Percentiles rank a stretch among this genome's conserved stretches.
phyloP scores from a whole-genome alignment of 495 filamentous ascomycete species.

The Penicillium cinerascens region DNA sequence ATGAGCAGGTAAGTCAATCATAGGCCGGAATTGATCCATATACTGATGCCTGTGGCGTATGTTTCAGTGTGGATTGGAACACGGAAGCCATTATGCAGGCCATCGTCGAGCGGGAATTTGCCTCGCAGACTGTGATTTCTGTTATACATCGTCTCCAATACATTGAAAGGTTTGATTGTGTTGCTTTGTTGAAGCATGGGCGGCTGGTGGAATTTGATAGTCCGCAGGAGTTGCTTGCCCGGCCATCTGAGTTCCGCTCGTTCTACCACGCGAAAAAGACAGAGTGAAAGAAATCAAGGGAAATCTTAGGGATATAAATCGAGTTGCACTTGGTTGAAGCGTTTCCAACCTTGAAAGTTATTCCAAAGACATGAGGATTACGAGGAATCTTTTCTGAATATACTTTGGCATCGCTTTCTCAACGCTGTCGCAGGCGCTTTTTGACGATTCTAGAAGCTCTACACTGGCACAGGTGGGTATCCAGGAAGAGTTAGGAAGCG shows the following conservation, averaged over 20 bases:
- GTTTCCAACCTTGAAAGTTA: no score
- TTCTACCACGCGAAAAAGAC: slow-evolving; percentile 1
- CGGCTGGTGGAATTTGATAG: slow-evolving; percentile 2
- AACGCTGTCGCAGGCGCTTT: no score
- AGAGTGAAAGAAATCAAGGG: not conserved
- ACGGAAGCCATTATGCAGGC: slow-evolving; percentile 46
- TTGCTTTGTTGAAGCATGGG: slow-evolving; percentile 25
- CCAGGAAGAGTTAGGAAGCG: no score
- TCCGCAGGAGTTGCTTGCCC: not conserved
- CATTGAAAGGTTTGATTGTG: slow-evolving; percentile 38
- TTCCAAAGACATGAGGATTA: no score
- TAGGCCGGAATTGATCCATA: not conserved
- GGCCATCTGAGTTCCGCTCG: not conserved
- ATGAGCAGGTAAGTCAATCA: slow-evolving; percentile 20
- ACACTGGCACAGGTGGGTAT: no score
- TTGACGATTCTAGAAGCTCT: no score
- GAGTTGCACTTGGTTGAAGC: no score
- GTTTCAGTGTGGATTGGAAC: slow-evolving; percentile 38
- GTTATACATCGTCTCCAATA: slow-evolving; percentile 53
- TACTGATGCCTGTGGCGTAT: not conserved
- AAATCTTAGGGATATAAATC: no score
- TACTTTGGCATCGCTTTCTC: no score
- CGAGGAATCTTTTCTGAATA: no score
- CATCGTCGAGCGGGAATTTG: slow-evolving; percentile 49
- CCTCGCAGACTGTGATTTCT: slow-evolving; percentile 47